Conservation (phyloP, 2,329 filamentous ascomycete genomes). For the Hypoxylon sp. region DNA sequence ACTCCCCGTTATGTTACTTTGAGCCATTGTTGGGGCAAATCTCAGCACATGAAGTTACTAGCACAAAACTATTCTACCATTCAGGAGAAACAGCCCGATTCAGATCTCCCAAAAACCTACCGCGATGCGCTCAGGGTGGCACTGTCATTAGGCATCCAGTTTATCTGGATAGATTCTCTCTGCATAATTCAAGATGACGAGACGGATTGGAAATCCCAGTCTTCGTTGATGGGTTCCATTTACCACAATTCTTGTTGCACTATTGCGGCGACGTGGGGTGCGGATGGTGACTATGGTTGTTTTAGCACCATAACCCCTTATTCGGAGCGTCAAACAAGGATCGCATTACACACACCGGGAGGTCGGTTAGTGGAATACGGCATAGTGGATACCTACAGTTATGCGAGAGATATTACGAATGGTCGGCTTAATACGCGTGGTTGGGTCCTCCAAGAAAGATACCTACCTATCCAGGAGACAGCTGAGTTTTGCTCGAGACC, state of each 20-base stretch:
- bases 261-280: background rate
- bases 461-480: background rate
- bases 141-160: background rate
- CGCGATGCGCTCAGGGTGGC: background rate
- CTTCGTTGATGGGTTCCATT: background rate
- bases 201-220: background rate
- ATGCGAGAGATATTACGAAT: background rate
- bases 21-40: background rate
- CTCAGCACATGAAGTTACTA: background rate
- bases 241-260: background rate
- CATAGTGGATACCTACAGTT: background rate
- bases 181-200: background rate
- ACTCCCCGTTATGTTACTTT: background rate
- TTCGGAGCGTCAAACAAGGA: background rate
- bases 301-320: background rate
- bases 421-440: background rate
- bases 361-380: background rate
- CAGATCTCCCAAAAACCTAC: background rate
- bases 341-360: background rate
- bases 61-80: background rate
- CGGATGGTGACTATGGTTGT: background rate
- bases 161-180: conserved; percentile 1
- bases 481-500: background rate
- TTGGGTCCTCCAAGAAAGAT: background rate
- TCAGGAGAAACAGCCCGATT: background rate